Conservation (phyloP, 345 rosid genomes). For the Salix udensis region DNA sequence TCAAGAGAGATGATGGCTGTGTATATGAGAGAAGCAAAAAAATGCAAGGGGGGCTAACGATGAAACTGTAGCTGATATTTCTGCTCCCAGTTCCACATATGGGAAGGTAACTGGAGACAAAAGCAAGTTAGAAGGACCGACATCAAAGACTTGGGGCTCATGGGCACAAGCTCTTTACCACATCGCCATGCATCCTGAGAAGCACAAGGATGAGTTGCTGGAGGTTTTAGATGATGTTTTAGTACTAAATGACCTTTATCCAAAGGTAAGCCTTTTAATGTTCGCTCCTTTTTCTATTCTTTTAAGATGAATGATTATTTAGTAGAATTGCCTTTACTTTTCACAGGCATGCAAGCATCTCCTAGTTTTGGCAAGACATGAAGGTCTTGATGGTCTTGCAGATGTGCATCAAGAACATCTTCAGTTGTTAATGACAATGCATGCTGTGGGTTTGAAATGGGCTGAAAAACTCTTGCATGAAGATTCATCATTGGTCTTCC, state of each 20-base stretch:
- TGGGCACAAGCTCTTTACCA: conserved; percentile 78
- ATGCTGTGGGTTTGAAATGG: conserved; percentile 73
- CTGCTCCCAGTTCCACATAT: conserved; percentile 15
- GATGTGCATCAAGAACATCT: conserved; percentile 66
- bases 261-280: conserved; percentile 49
- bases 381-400: conserved; percentile 61
- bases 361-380: conserved; percentile 55
- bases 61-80: conserved; percentile 18
- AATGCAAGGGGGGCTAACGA: conserved; percentile 41
- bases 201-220: conserved; percentile 48
- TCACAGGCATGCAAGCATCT: conserved; percentile 73
- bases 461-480: conserved; percentile 59
- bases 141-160: conserved; percentile 53
- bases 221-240: conserved; percentile 57
- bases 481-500: conserved; percentile 66
- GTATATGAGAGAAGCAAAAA: conserved; percentile 49
- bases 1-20: conserved; percentile 36
- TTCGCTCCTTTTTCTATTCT: neutral
- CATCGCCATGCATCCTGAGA: conserved; percentile 75
- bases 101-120: conserved; percentile 18
- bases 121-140: conserved; percentile 24
- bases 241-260: conserved; percentile 74
- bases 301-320: conserved; percentile 1
- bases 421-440: conserved; percentile 53
- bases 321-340: conserved; percentile 2